Conservation (phyloP, 163 green algal genomes). For the Scenedesmus sp. region DNA sequence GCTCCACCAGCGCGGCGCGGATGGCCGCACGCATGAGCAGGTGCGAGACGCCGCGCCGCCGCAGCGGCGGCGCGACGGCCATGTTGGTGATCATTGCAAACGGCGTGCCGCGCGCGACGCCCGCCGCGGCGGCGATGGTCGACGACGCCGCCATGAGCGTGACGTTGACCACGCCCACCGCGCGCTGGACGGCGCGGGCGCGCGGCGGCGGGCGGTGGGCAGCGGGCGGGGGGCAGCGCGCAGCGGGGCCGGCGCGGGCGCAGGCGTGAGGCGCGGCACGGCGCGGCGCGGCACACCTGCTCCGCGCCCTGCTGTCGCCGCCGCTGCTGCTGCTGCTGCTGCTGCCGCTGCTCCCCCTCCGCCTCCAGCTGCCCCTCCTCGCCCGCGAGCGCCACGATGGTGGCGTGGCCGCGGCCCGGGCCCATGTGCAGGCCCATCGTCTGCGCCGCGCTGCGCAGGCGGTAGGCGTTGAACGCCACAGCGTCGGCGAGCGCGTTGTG, state of each 20-base stretch:
- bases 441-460: slow-evolving; percentile 14
- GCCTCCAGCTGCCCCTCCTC: no score
- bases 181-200: not conserved
- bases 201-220: no score
- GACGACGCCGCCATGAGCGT: slow-evolving; percentile 13
- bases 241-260: not conserved
- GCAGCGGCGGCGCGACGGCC: slow-evolving; percentile 12
- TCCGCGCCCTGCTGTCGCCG: not conserved
- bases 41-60: slow-evolving; percentile 25
- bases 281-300: no score
- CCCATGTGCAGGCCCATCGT: slow-evolving; percentile 33
- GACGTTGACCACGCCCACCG: slow-evolving; percentile 43
- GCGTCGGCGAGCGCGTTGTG: slow-evolving; percentile 28
- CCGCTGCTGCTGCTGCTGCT: not conserved
- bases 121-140: not conserved
- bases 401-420: slow-evolving; percentile 15
- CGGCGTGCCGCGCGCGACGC: slow-evolving; percentile 5
- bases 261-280: no score
- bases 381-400: slow-evolving; percentile 16
- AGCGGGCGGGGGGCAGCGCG: not conserved
- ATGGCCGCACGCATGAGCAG: slow-evolving; percentile 33
- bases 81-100: slow-evolving; percentile 48
- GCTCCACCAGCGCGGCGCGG: not conserved
- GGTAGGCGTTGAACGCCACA: slow-evolving; percentile 38
- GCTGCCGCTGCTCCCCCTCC: not conserved